Percentiles rank a stretch among this genome's conserved stretches.
phyloP scores from a whole-genome alignment of 208 protist genomes.

The Leishmania martiniquensis region DNA sequence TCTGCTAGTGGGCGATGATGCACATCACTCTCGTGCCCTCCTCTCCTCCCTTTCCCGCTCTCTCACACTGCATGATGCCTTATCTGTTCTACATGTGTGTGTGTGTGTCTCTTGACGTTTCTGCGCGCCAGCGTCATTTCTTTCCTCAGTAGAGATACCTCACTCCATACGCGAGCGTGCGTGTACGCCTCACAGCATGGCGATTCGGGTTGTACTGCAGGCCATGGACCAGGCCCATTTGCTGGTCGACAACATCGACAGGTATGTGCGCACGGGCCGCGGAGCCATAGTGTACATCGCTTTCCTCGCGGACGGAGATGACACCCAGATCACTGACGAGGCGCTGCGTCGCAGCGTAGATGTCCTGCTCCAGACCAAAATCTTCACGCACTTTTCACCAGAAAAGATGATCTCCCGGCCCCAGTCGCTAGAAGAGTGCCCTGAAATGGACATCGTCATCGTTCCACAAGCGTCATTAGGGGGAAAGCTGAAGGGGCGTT shows the following conservation, averaged over 20 bases:
- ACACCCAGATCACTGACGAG: conserved; percentile 39
- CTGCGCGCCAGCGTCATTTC: no score
- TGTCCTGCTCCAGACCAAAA: conserved; percentile 64
- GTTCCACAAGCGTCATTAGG: conserved; percentile 88
- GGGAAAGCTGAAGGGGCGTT: conserved; percentile 82
- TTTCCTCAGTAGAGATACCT: background rate
- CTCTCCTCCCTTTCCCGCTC: background rate
- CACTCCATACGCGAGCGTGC: background rate
- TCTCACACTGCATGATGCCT: background rate
- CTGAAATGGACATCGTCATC: conserved; percentile 72
- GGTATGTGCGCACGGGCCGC: conserved; percentile 56
- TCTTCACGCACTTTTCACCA: conserved; percentile 69
- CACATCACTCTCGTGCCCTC: background rate
- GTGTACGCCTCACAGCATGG: conserved; percentile 34
- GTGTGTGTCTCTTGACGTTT: background rate
- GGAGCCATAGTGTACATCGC: conserved; percentile 82
- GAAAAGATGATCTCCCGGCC: conserved; percentile 52
- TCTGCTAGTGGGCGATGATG: background rate
- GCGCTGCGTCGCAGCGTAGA: conserved; percentile 47
- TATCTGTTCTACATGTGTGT: background rate
- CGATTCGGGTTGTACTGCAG: conserved; percentile 76
- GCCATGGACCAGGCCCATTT: conserved; percentile 69
- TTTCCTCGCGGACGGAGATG: conserved; percentile 47
- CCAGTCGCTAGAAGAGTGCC: conserved; percentile 51
- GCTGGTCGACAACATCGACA: conserved; percentile 75